A percentile compares a stretch with the other conserved stretches of the same genome.
Conservation (phyloP, 805 yeast genomes). For the Metschnikowia koreensis region DNA sequence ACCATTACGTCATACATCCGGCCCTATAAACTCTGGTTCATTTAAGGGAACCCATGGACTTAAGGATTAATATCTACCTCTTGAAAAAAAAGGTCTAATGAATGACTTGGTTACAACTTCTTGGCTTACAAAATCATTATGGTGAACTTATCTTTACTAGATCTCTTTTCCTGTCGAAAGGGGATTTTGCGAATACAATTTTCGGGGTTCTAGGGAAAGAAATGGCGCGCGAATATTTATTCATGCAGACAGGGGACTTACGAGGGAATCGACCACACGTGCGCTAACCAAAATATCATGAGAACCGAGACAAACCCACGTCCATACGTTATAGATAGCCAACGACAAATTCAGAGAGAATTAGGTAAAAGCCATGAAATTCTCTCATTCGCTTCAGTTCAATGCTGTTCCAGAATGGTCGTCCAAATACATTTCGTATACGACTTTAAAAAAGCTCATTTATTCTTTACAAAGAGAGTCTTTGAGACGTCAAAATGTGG, state of each 20-base stretch:
- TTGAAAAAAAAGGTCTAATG: not conserved
- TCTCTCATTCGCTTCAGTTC: constrained; percentile 90
- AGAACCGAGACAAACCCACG: not conserved
- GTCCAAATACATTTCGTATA: constrained; percentile 84
- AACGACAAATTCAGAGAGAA: not conserved
- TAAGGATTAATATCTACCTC: not conserved
- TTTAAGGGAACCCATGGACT: not conserved
- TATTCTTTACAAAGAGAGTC: constrained; percentile 76
- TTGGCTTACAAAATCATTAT: no score
- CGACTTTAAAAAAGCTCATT: constrained; percentile 79
- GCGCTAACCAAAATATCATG: not conserved
- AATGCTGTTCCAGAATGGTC: constrained; percentile 99
- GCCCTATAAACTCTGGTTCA: not conserved
- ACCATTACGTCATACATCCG: not conserved
- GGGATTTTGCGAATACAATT: not conserved
- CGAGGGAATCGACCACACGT: not conserved
- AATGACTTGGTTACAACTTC: not conserved
- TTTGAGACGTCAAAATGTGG: constrained; percentile 25
- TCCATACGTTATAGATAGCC: not conserved
- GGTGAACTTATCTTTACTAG: no score
- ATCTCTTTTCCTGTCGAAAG: not conserved
- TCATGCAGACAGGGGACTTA: not conserved
- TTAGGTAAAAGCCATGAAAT: constrained; percentile 60
- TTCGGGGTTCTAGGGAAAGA: not conserved
- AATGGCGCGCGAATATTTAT: not conserved